These are phyloP conservation scores for Neofusicoccum umdonicola DNA, from an alignment of 2,329 filamentous ascomycete species.

Conservation along the genomic window DNA sequence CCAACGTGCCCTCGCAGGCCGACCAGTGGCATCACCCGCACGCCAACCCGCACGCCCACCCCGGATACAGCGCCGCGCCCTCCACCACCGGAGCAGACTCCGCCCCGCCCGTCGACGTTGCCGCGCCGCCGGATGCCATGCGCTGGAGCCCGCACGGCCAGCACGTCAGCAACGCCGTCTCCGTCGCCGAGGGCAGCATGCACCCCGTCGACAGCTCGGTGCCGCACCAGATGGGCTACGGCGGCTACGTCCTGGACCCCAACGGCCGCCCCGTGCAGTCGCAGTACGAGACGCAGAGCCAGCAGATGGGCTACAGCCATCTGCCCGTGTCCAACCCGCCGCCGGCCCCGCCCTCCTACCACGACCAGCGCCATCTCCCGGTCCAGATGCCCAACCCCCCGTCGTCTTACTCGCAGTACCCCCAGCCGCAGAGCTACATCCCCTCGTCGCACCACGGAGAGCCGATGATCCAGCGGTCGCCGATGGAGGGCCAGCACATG, in stretches of 20 bases:
- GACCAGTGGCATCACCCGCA: conserved; percentile 38
- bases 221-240: conserved; percentile 19
- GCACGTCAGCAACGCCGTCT: conserved; percentile 32
- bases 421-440: conserved; percentile 22
- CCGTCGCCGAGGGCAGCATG: conserved; percentile 27
- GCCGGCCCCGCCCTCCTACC: conserved; percentile 36
- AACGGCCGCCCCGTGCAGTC: conserved; percentile 40
- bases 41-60: conserved; percentile 18
- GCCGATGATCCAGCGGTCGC: conserved; percentile 32
- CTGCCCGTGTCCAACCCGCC: conserved; percentile 32
- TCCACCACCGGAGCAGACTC: conserved; percentile 11
- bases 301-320: conserved; percentile 32
- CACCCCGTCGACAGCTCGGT: conserved; percentile 14
- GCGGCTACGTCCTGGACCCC: conserved; percentile 34
- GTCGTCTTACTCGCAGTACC: conserved; percentile 24
- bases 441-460: conserved; percentile 18
- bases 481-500: conserved; percentile 31
- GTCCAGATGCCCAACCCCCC: conserved; percentile 32
- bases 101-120: conserved; percentile 27
- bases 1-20: conserved; percentile 28
- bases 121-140: conserved; percentile 28
- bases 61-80: conserved; percentile 15
- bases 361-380: conserved; percentile 33
- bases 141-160: conserved; percentile 33
- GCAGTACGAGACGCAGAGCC: conserved; percentile 32